Conservation (phyloP, 805 yeast species). For the Danielia reshetovae region DNA sequence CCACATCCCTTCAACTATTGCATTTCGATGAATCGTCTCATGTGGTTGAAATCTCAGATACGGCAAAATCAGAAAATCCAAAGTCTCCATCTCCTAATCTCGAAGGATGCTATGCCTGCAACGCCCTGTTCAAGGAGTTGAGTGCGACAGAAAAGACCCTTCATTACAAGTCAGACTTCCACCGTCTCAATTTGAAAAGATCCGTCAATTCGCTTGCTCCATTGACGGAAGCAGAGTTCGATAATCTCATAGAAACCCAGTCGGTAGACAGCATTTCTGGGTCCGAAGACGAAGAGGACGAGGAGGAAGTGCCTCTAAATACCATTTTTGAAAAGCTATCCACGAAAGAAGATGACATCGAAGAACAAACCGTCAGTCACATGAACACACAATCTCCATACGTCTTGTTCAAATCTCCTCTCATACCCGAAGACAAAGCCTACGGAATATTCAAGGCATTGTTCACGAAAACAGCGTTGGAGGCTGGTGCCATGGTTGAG, state of each 20-base stretch:
- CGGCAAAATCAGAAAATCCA: no score
- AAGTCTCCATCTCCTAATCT: conserved; percentile 1
- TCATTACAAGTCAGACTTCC: conserved; percentile 58
- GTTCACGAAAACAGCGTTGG: conserved; percentile 40
- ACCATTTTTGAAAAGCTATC: conserved; percentile 18
- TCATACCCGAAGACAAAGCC: conserved; percentile 43
- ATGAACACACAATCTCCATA: conserved; percentile 70
- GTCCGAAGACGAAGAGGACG: conserved; percentile 33
- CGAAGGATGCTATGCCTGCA: conserved; percentile 18
- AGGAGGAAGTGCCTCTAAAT: conserved; percentile 17
- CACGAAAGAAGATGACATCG: conserved; percentile 23
- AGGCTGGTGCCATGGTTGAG: conserved; percentile 43
- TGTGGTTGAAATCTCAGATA: conserved; percentile 7
- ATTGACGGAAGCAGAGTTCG: conserved; percentile 57
- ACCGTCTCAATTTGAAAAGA: conserved; percentile 58
- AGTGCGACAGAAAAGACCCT: conserved; percentile 19
- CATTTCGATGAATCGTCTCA: conserved; percentile 12
- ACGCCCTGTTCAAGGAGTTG: conserved; percentile 5
- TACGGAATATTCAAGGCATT: conserved; percentile 68
- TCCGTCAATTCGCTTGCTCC: conserved; percentile 40
- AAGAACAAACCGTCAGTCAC: conserved; percentile 42
- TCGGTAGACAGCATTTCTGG: conserved; percentile 60
- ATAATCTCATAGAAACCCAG: conserved; percentile 45
- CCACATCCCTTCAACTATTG: conserved; percentile 6
- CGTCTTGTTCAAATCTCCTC: conserved; percentile 50